phyloP scores from a whole-genome alignment of 768 basidiomycete species.

The Rhizopogon rudus region DNA sequence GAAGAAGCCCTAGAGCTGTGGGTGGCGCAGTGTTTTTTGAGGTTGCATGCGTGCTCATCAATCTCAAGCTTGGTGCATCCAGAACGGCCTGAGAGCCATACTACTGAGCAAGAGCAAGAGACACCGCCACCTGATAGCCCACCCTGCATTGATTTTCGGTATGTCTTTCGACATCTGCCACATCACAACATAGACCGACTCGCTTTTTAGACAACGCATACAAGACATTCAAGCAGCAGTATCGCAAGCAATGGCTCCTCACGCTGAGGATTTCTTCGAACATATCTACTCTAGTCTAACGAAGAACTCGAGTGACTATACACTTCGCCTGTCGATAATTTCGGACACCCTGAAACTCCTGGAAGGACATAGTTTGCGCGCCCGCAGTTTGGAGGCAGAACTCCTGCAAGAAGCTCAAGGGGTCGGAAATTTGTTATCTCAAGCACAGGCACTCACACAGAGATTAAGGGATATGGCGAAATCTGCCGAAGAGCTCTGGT shows the following conservation, averaged over 20 bases:
- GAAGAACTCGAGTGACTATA: not conserved
- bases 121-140: not conserved
- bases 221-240: not conserved
- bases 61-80: not conserved
- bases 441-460: not conserved
- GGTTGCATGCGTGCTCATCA: not conserved
- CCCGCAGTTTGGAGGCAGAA: not conserved
- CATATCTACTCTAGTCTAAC: not conserved
- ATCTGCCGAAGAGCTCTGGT: conserved; percentile 4
- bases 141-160: not conserved
- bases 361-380: not conserved
- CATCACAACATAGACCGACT: not conserved
- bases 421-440: not conserved
- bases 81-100: not conserved
- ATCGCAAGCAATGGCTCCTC: not conserved
- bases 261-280: not conserved
- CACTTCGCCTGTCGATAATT: not conserved
- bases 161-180: not conserved
- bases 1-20: not conserved
- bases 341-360: not conserved
- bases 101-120: not conserved
- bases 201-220: not conserved
- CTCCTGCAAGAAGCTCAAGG: not conserved
- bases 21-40: not conserved
- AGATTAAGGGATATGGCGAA: conserved; percentile 1